Evolutionary conservation across 805 yeast genomes (phyloP).

Genomic region (Brettanomyces custersianus): DNA sequence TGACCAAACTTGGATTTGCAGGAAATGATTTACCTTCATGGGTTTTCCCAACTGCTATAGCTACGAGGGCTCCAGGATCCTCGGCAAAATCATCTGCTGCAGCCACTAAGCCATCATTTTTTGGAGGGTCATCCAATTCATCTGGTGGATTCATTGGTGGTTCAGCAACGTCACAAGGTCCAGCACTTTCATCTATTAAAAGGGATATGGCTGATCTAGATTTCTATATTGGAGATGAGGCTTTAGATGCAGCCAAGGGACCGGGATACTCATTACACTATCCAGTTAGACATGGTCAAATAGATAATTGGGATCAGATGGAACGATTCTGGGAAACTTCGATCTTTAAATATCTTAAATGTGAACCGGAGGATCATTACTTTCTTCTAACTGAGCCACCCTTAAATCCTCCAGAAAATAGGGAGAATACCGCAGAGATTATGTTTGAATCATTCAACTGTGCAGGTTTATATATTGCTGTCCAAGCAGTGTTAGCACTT

Average conservation of each 20-base stretch:
- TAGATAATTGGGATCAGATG: slow-evolving; percentile 99
- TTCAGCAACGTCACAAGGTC: slow-evolving; percentile 28
- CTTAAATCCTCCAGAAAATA: slow-evolving; percentile 97
- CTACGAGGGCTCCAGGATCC: slow-evolving; percentile 51
- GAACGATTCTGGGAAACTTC: slow-evolving; percentile 98
- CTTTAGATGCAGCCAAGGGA: slow-evolving; percentile 82
- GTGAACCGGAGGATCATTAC: slow-evolving; percentile 98
- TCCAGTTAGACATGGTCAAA: slow-evolving; percentile 96
- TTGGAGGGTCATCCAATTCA: slow-evolving; percentile 18
- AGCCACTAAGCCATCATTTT: slow-evolving; percentile 38
- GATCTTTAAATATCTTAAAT: slow-evolving; percentile 88
- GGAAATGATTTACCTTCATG: slow-evolving; percentile 97
- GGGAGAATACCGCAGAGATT: slow-evolving; percentile 97
- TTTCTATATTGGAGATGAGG: slow-evolving; percentile 94
- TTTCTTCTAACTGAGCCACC: slow-evolving; percentile 97
- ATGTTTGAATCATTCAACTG: slow-evolving; percentile 98
- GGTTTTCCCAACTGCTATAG: slow-evolving; percentile 94
- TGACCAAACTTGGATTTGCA: slow-evolving; percentile 95
- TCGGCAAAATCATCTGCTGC: slow-evolving; percentile 33
- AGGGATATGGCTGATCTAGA: slow-evolving; percentile 92
- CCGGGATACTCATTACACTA: slow-evolving; percentile 80
- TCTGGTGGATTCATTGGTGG: slow-evolving; percentile 4
- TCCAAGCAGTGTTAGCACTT: slow-evolving; percentile 95
- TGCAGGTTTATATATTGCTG: slow-evolving; percentile 97
- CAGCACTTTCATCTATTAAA: slow-evolving; percentile 26